A percentile compares a stretch with the other conserved stretches of the same genome.
phyloP scores from a whole-genome alignment of 2,329 filamentous ascomycete genomes.

The Cladobotryum protrusum region DNA sequence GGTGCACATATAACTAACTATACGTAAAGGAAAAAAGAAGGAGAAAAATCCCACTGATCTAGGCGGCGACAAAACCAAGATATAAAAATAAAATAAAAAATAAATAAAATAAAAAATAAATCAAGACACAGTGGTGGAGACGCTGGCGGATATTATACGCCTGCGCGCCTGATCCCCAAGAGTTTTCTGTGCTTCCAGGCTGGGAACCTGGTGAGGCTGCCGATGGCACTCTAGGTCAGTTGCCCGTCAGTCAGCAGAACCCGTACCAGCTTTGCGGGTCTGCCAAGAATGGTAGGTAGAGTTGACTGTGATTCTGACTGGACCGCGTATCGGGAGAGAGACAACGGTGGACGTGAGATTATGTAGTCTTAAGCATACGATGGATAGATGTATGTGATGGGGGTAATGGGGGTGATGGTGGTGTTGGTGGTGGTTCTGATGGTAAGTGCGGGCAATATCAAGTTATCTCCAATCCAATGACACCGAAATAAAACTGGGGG shows the following conservation, averaged over 20 bases:
- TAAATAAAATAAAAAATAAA: neutral
- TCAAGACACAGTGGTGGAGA: neutral
- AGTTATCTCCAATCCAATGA: no score
- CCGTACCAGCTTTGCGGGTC: conserved; percentile 8
- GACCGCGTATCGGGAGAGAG: neutral
- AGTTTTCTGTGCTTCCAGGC: no score
- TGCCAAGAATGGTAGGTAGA: neutral
- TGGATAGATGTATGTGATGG: neutral
- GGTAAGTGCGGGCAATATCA: no score
- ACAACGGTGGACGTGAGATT: conserved; percentile 1
- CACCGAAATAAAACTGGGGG: no score
- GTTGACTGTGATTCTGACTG: neutral
- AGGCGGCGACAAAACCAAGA: neutral
- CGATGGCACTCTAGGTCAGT: conserved; percentile 10
- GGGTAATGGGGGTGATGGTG: neutral
- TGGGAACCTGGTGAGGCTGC: conserved; percentile 3
- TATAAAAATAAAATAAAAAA: neutral
- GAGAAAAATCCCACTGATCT: neutral
- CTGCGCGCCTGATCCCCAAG: no score
- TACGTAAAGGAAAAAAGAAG: no score
- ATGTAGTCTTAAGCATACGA: neutral
- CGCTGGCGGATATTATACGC: conserved; percentile 2
- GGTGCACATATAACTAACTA: no score
- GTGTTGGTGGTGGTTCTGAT: no score
- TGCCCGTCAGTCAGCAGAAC: conserved; percentile 11